Conservation (phyloP, 352 stramenopile species). For the Pythium rishiriense region DNA sequence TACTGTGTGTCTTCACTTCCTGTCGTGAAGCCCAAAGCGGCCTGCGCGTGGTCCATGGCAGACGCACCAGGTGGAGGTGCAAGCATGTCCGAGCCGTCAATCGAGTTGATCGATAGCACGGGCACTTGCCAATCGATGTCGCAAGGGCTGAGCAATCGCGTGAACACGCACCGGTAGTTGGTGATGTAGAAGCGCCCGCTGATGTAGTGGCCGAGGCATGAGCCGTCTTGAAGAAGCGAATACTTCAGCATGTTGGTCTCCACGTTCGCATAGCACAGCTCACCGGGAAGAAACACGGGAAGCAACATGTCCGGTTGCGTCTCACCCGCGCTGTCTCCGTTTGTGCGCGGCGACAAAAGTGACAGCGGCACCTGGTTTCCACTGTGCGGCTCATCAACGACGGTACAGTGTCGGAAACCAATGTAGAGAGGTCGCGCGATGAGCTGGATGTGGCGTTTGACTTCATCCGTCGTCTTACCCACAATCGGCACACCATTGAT, state of each 20-base stretch:
- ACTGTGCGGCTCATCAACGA: constrained; percentile 15
- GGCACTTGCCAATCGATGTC: constrained; percentile 79
- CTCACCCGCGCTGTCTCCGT: background rate
- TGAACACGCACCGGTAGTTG: constrained; percentile 85
- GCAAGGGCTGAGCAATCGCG: constrained; percentile 39
- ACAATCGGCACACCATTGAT: constrained; percentile 81
- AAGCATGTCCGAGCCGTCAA: constrained; percentile 54
- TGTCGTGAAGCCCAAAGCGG: constrained; percentile 52
- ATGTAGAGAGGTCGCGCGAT: constrained; percentile 70
- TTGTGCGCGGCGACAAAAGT: constrained; percentile 17
- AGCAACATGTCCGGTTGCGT: constrained; percentile 17
- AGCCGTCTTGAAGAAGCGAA: constrained; percentile 61
- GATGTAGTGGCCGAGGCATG: constrained; percentile 69
- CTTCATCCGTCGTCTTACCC: constrained; percentile 72
- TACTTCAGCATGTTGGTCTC: constrained; percentile 70
- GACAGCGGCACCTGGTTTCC: constrained; percentile 22
- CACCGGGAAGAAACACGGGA: constrained; percentile 59
- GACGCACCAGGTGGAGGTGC: constrained; percentile 25
- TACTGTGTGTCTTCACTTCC: constrained; percentile 42
- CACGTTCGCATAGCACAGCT: constrained; percentile 79
- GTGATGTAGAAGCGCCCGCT: constrained; percentile 80
- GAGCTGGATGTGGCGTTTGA: constrained; percentile 76
- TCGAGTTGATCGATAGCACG: constrained; percentile 69
- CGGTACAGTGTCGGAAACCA: constrained; percentile 54
- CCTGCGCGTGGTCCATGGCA: constrained; percentile 59